Evolutionary conservation across 441 rosid species (phyloP).

Genomic region (Aleurites moluccanus): DNA sequence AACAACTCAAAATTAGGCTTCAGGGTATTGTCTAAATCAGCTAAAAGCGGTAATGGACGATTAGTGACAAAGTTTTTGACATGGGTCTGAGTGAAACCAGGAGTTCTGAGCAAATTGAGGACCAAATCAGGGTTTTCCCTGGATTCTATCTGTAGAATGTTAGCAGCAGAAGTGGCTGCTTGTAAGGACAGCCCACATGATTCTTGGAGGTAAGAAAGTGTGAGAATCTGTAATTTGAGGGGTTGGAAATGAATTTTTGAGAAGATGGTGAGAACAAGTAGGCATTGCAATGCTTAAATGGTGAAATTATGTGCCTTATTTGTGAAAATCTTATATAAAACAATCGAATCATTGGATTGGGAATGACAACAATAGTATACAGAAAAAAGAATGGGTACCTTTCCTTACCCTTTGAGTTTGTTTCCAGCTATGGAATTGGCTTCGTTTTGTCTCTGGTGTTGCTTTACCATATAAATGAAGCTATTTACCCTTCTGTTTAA

Average conservation of each 20-base stretch:
- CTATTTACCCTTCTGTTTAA: too few relatives aligned
- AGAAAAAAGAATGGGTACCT: background rate
- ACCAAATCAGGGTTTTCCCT: slow-evolving; percentile 14
- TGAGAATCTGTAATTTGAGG: background rate
- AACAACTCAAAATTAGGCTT: slow-evolving; percentile 21
- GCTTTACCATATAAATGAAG: too few relatives aligned
- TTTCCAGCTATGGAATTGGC: background rate
- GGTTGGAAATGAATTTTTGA: background rate
- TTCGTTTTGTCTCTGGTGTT: background rate
- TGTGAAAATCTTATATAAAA: background rate
- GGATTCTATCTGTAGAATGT: slow-evolving; percentile 10
- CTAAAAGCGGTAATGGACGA: slow-evolving; percentile 3
- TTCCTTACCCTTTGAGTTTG: background rate
- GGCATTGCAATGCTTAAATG: background rate
- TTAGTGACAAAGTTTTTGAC: background rate
- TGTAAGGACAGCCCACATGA: background rate
- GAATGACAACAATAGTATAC: too few relatives aligned
- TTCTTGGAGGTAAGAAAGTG: slow-evolving; percentile 16
- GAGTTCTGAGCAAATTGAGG: slow-evolving; percentile 11
- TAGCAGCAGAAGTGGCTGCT: slow-evolving; percentile 21
- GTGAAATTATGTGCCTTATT: background rate
- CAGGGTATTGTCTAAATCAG: slow-evolving; percentile 10
- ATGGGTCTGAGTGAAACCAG: slow-evolving; percentile 10
- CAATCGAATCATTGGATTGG: background rate
- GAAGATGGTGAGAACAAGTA: background rate